Evolutionary conservation across 208 protist species (phyloP).

Genomic region (Leishmania turanica): DNA sequence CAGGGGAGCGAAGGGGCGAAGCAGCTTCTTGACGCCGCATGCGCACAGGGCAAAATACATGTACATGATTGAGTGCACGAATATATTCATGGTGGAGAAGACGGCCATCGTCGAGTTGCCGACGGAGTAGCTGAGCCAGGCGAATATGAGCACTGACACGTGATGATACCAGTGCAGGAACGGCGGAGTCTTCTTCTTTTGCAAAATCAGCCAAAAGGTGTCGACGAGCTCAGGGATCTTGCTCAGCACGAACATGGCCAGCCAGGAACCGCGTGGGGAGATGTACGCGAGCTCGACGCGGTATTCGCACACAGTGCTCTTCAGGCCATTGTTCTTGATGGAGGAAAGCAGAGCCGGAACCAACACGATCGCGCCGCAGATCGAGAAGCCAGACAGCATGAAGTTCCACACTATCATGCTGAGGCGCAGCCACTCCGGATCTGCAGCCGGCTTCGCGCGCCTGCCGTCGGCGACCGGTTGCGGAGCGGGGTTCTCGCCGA

Average conservation of each 20-base stretch:
- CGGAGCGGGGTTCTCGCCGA: slow-evolving; percentile 41
- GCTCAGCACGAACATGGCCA: slow-evolving; percentile 72
- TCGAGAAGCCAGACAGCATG: slow-evolving; percentile 80
- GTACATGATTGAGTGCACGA: slow-evolving; percentile 96
- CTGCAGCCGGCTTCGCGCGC: slow-evolving; percentile 28
- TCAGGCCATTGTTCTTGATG: slow-evolving; percentile 37
- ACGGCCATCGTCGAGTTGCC: slow-evolving; percentile 57
- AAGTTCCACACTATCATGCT: slow-evolving; percentile 87
- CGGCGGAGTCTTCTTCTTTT: slow-evolving; percentile 76
- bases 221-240: slow-evolving; percentile 89
- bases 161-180: slow-evolving; percentile 96
- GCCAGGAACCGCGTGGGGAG: slow-evolving; percentile 59
- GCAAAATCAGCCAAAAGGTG: slow-evolving; percentile 81
- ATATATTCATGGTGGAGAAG: slow-evolving; percentile 94
- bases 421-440: slow-evolving; percentile 58
- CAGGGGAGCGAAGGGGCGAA: slow-evolving; percentile 75
- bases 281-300: slow-evolving; percentile 54
- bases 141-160: slow-evolving; percentile 90
- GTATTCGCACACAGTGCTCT: slow-evolving; percentile 59
- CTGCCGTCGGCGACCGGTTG: slow-evolving; percentile 25
- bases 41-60: slow-evolving; percentile 91
- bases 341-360: slow-evolving; percentile 47
- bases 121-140: slow-evolving; percentile 78
- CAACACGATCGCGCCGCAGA: slow-evolving; percentile 65
- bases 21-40: slow-evolving; percentile 56